Evolutionary conservation across 2,329 filamentous ascomycete genomes (phyloP).

Genomic region (Dactylellina parvicollis): DNA sequence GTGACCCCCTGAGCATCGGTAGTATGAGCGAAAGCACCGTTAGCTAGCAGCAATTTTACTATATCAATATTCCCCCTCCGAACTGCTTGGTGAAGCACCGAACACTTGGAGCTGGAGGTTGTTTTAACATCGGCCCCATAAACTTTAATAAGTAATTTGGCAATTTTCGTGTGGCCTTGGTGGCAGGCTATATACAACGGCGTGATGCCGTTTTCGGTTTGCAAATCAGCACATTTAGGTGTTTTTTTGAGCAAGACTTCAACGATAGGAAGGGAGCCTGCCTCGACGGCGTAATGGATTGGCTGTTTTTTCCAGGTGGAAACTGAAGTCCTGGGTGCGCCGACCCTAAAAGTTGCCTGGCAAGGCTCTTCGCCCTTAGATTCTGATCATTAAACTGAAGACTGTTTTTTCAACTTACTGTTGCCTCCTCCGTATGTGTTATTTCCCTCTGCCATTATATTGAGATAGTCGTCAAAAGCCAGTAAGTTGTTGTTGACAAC

Average conservation of each 20-base stretch:
- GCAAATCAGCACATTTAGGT: background rate
- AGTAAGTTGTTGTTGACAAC: too few relatives aligned
- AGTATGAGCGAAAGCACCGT: background rate
- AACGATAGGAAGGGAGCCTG: background rate
- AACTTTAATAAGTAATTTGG: background rate
- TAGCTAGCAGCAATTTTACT: conserved; percentile 4
- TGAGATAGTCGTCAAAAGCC: too few relatives aligned
- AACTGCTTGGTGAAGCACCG: conserved; percentile 10
- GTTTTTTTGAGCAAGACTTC: conserved; percentile 1
- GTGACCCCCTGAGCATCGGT: background rate
- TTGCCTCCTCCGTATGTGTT: too few relatives aligned
- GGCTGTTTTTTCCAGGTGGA: background rate
- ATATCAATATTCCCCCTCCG: background rate
- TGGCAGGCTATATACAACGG: conserved; percentile 13
- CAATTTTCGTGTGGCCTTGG: conserved; percentile 15
- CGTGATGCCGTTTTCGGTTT: background rate
- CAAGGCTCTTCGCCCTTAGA: too few relatives aligned
- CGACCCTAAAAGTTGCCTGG: background rate
- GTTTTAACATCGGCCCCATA: conserved; percentile 10
- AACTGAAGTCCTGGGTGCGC: background rate
- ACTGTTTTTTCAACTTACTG: too few relatives aligned
- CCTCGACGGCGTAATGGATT: conserved; percentile 4
- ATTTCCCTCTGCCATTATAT: too few relatives aligned
- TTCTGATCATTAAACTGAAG: too few relatives aligned
- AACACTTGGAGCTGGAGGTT: background rate